Percentiles rank a stretch among this genome's conserved stretches.
phyloP scores from a whole-genome alignment of 768 basidiomycete species.

The Pleurotus platypus region DNA sequence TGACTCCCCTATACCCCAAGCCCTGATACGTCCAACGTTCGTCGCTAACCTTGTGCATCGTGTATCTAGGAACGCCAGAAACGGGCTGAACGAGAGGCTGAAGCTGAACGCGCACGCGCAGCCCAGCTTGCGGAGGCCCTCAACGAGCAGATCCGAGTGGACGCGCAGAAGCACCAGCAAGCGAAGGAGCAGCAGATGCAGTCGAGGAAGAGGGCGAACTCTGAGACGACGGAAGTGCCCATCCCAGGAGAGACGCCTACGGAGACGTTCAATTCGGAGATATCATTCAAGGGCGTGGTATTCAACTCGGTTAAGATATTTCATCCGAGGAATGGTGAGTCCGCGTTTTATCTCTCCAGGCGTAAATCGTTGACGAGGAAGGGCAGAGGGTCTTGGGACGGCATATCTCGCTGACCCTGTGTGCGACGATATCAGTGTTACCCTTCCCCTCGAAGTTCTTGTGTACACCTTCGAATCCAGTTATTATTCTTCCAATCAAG shows the following conservation, averaged over 20 bases:
- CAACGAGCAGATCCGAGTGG: constrained; percentile 63
- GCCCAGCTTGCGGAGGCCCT: constrained; percentile 55
- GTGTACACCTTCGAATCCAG: constrained; percentile 61
- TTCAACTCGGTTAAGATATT: constrained; percentile 71
- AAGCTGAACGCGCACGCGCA: constrained; percentile 45
- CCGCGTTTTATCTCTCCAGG: no score
- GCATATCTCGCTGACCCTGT: constrained; percentile 74
- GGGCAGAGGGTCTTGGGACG: constrained; percentile 58
- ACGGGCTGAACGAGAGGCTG: constrained; percentile 54
- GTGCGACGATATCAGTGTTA: constrained; percentile 55
- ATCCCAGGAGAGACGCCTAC: constrained; percentile 45
- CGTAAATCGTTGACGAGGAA: no score
- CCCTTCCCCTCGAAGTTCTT: constrained; percentile 64
- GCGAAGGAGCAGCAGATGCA: constrained; percentile 51
- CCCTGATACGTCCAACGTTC: background rate
- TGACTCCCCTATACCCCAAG: background rate
- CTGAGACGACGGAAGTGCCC: constrained; percentile 68
- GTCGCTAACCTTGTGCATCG: background rate
- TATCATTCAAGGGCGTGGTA: constrained; percentile 53
- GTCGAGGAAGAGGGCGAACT: constrained; percentile 61
- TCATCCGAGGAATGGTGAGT: constrained; percentile 63
- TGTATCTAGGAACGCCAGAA: constrained; percentile 45
- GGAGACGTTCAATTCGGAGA: constrained; percentile 56
- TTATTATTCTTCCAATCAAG: constrained; percentile 69
- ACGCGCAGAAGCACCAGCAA: constrained; percentile 55